Percentiles rank a stretch among this genome's conserved stretches.
These are phyloP conservation scores for Pharnaceum exiguum DNA, from an alignment of 148 eudicot genomes.

Conservation along the genomic window DNA sequence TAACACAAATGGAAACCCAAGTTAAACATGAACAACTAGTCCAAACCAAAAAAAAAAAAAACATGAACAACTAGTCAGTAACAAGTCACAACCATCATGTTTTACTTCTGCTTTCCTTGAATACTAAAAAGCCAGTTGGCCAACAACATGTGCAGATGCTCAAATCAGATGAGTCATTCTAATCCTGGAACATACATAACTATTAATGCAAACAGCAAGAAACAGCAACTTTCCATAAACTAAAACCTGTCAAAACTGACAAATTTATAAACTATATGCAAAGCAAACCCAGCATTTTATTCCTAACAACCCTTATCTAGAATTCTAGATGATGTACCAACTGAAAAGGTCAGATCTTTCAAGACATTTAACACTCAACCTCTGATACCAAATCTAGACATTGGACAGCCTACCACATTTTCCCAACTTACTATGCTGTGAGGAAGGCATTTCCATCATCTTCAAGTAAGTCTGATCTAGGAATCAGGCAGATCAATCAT, in stretches of 20 bases:
- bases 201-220: slow-evolving; percentile 12
- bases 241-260: background rate
- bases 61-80: background rate
- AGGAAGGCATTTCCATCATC: too few species aligned
- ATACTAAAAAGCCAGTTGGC: slow-evolving; percentile 23
- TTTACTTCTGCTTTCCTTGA: background rate
- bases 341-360: background rate
- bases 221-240: slow-evolving; percentile 18
- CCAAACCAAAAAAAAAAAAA: background rate
- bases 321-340: background rate
- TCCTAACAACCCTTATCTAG: slow-evolving; percentile 3
- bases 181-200: slow-evolving; percentile 9
- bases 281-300: background rate
- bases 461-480: too few species aligned
- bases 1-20: background rate
- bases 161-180: slow-evolving; percentile 1
- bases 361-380: slow-evolving; percentile 1
- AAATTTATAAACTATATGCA: background rate
- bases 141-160: slow-evolving; percentile 20
- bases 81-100: background rate
- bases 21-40: background rate
- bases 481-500: too few species aligned
- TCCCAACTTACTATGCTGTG: too few species aligned
- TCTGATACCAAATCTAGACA: slow-evolving; percentile 14
- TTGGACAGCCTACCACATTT: slow-evolving; percentile 23